These are phyloP conservation scores for Talaromyces piceae DNA, from an alignment of 2,329 filamentous ascomycete genomes.

Conservation along the genomic window DNA sequence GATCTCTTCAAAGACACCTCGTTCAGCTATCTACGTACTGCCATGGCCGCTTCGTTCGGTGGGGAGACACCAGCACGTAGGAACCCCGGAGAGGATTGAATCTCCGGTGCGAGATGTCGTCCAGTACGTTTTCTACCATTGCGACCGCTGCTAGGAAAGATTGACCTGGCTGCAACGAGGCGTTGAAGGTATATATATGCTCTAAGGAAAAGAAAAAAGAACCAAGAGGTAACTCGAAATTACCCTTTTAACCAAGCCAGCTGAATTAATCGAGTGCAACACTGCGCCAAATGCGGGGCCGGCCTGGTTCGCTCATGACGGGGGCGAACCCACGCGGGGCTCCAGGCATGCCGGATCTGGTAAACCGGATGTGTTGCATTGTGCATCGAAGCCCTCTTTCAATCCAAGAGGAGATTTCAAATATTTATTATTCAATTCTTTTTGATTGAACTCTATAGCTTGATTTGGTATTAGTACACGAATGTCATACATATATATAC, in stretches of 20 bases:
- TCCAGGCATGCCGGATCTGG: not conserved
- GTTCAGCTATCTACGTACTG: conserved; percentile 58
- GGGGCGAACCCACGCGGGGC: not conserved
- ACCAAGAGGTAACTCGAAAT: not conserved
- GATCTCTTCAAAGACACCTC: not conserved
- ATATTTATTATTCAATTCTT: not conserved
- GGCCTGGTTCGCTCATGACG: not conserved
- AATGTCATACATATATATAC: conserved; percentile 2
- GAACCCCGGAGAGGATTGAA: conserved; percentile 86
- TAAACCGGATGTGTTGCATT: not conserved
- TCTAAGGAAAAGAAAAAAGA: not conserved
- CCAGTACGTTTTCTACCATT: conserved; percentile 70
- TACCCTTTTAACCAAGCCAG: not conserved
- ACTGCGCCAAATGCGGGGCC: not conserved
- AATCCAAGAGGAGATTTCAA: not conserved
- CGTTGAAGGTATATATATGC: too few species aligned
- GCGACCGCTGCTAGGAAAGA: not conserved
- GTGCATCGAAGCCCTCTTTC: not conserved
- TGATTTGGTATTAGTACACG: too few species aligned
- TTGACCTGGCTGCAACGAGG: not conserved
- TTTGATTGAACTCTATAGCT: conserved; percentile 2
- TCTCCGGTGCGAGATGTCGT: conserved; percentile 93
- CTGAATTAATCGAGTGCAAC: conserved; percentile 2
- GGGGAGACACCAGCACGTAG: conserved; percentile 91
- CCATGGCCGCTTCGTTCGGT: conserved; percentile 95